Percentiles rank a stretch among this genome's conserved stretches.
phyloP scores from a whole-genome alignment of 345 rosid genomes.

The Brassica incana region DNA sequence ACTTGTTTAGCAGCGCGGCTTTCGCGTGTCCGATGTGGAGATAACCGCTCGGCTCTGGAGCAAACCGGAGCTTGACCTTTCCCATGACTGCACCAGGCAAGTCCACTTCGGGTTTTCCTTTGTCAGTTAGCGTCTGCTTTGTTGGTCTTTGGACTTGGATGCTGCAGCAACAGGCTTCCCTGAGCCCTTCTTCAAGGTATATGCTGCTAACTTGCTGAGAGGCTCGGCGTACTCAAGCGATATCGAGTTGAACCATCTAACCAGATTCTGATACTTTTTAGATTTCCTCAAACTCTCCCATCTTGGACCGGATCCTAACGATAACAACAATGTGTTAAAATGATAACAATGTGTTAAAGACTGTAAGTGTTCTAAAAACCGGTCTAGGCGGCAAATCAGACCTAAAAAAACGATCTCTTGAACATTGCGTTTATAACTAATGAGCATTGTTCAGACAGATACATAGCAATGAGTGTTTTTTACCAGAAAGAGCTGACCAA shows the following conservation, averaged over 20 bases:
- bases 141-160: slow-evolving; percentile 52
- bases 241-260: slow-evolving; percentile 84
- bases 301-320: slow-evolving; percentile 71
- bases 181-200: slow-evolving; percentile 55
- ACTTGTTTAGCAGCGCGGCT: slow-evolving; percentile 85
- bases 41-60: slow-evolving; percentile 97
- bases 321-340: background rate
- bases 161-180: slow-evolving; percentile 51
- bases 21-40: slow-evolving; percentile 97
- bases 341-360: background rate
- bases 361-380: background rate
- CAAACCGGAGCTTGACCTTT: slow-evolving; percentile 79
- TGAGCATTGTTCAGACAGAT: background rate
- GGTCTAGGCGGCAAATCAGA: background rate
- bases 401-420: background rate
- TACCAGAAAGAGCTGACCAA: slow-evolving; percentile 92
- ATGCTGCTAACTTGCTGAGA: slow-evolving; percentile 52
- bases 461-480: background rate
- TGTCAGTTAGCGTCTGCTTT: slow-evolving; percentile 51
- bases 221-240: slow-evolving; percentile 55
- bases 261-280: slow-evolving; percentile 75
- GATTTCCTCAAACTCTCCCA: slow-evolving; percentile 97
- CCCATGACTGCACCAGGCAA: slow-evolving; percentile 85
- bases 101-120: slow-evolving; percentile 71
- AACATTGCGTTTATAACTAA: background rate